phyloP scores from a whole-genome alignment of 2,329 filamentous ascomycete genomes.

The Coleophoma cylindrospora region DNA sequence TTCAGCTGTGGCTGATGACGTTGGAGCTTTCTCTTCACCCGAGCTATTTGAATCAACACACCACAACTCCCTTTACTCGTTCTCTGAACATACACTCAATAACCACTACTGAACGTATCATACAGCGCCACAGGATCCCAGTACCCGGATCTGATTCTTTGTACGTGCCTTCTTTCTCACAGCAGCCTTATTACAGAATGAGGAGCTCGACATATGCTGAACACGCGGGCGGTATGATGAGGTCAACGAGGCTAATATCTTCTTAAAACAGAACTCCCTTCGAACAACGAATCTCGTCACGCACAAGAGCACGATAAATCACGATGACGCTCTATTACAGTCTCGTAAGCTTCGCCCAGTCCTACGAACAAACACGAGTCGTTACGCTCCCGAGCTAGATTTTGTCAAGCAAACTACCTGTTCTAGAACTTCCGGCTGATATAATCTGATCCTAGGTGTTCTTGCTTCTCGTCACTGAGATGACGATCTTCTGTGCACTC shows the following conservation, averaged over 20 bases:
- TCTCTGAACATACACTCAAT: neutral
- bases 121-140: too few species aligned
- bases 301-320: conserved; percentile 9
- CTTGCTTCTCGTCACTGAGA: conserved; percentile 75
- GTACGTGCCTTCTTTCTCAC: too few species aligned
- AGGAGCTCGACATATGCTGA: too few species aligned
- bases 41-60: neutral
- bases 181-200: too few species aligned
- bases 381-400: neutral
- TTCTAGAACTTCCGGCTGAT: conserved; percentile 7
- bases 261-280: conserved; percentile 16
- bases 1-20: neutral
- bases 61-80: neutral
- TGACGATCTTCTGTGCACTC: conserved; percentile 73
- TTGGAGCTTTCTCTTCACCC: neutral
- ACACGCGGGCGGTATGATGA: neutral
- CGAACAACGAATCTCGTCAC: conserved; percentile 3
- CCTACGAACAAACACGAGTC: neutral
- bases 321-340: conserved; percentile 48
- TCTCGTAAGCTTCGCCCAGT: conserved; percentile 32
- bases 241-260: conserved; percentile 9
- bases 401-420: neutral
- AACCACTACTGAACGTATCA: too few species aligned
- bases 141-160: too few species aligned
- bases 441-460: conserved; percentile 59